Evolutionary conservation across 1,284 basidiomycete species (phyloP), one percentile per base, ranked within the genome.

Genomic region (Heimioporus punctisporus): DNA sequence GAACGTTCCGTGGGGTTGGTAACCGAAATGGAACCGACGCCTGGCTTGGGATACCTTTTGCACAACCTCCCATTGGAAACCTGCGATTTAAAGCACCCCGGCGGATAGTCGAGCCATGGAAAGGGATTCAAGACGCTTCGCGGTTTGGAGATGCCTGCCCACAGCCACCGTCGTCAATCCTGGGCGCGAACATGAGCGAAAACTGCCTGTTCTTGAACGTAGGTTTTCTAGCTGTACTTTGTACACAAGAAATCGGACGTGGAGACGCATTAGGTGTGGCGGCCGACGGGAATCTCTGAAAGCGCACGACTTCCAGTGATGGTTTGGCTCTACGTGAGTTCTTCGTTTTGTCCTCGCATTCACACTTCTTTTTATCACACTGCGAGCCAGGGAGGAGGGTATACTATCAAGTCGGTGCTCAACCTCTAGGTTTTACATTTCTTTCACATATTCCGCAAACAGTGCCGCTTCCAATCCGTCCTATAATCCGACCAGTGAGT

Each of bases 41-140:
- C 19, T 85, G 81, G 78, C 73, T 88, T 5, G 87, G 87, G 2
- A 82, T 92, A 45, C 88, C 85, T 1, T 92, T 81, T 58, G 87
- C 85, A 19, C 71, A 82, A 56, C 77, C 86, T 24, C 88, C 85
- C 1, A 61, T 80, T 6, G 83, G 83, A 1, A 28, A 58, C 7
- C 70, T 84, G 23, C 78, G 85, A 9, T 87, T 87, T 73, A 81
- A 79, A 57, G 78, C 82, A 26, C 88, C 90, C 3, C 70, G 80
- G 0, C 70, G 84, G 3, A 80, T 86, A 63, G 68, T 66, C 11
- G 64, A 62, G 11, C 60, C 72, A 6, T 67, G 61, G 7, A 47
- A 31, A 7, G 68, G 57, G 0, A 56, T 82, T 5, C 69, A 75
- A 43, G 65, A 80, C 59, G 83, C 84, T 3, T 75, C 76, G 6